Percentiles rank a stretch among this genome's conserved stretches.
phyloP scores from a whole-genome alignment of 257 asterid species.

The Solanum phureja region DNA sequence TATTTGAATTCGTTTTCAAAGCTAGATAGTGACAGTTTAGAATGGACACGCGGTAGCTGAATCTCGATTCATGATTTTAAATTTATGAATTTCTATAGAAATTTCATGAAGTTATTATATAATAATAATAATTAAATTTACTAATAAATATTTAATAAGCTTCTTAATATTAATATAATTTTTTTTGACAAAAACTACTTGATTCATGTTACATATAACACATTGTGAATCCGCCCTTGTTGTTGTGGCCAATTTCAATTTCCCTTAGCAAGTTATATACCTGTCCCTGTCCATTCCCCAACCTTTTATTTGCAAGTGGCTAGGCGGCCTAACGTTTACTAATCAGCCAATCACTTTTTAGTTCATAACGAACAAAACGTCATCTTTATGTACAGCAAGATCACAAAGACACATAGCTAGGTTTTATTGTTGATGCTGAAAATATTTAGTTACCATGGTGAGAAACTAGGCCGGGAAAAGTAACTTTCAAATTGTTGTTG shows the following conservation, averaged over 20 bases:
- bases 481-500: too few species aligned
- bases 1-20: conserved; percentile 2
- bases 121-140: background rate
- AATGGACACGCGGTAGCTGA: background rate
- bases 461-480: too few species aligned
- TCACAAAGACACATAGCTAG: background rate
- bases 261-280: background rate
- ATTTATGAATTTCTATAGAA: background rate
- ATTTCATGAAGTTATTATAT: background rate
- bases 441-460: background rate
- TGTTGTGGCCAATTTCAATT: background rate
- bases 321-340: background rate
- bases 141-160: background rate
- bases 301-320: background rate
- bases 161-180: background rate
- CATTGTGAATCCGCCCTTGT: background rate
- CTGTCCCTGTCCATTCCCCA: background rate
- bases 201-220: background rate
- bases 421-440: background rate
- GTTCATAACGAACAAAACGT: background rate
- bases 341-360: background rate
- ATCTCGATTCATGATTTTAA: background rate
- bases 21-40: conserved; percentile 6
- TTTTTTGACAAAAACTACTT: background rate
- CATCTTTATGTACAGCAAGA: background rate